Conservation (phyloP, 305 asterid genomes). For the Fraxinus velutina region DNA sequence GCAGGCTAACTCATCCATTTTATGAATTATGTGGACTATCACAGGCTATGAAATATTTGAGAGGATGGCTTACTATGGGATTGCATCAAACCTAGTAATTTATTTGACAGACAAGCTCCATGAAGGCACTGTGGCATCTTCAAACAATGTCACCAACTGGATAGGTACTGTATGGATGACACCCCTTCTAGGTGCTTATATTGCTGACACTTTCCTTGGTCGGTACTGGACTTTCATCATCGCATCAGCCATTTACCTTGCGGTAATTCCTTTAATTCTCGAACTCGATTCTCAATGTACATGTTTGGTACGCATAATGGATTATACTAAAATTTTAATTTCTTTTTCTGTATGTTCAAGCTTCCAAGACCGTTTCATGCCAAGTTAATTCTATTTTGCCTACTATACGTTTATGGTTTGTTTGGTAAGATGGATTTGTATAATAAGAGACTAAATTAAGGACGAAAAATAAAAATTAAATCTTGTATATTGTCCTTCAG, state of each 20-base stretch:
- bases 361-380: background rate
- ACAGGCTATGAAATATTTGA: conserved; percentile 71
- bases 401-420: background rate
- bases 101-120: conserved; percentile 55
- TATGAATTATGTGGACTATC: background rate
- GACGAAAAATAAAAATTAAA: background rate
- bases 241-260: conserved; percentile 51
- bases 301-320: background rate
- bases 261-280: conserved; percentile 28
- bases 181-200: conserved; percentile 70
- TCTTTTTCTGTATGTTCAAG: background rate
- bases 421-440: background rate
- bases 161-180: conserved; percentile 76
- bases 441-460: background rate
- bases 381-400: background rate
- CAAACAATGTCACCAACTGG: conserved; percentile 80
- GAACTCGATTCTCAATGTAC: background rate
- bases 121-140: conserved; percentile 64
- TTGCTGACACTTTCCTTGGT: conserved; percentile 70
- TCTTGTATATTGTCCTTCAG: background rate
- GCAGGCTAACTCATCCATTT: background rate
- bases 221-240: conserved; percentile 70
- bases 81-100: conserved; percentile 63
- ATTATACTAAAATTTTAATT: background rate
- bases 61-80: conserved; percentile 82